A percentile compares a stretch with the other conserved stretches of the same genome.
Evolutionary conservation across 2,329 filamentous ascomycete species (phyloP).

Genomic region (Paecilomyces fulvus): DNA sequence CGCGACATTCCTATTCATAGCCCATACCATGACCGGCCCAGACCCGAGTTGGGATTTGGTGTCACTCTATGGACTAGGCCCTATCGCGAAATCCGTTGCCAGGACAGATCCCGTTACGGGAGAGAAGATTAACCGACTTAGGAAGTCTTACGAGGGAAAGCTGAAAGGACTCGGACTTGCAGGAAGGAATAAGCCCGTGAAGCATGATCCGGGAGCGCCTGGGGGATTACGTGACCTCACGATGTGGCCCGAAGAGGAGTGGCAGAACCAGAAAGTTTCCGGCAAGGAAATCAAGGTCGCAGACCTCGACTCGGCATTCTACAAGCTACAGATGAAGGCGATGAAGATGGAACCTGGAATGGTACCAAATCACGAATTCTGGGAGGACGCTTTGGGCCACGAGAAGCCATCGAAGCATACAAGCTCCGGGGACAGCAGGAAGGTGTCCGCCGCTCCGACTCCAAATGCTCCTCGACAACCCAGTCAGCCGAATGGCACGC

Average conservation of each 20-base stretch:
- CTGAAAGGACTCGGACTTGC: constrained; percentile 39
- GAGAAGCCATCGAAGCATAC: constrained; percentile 35
- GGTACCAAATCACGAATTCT: constrained; percentile 38
- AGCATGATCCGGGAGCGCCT: constrained; percentile 32
- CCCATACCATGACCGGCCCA: constrained; percentile 44
- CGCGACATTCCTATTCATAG: constrained; percentile 30
- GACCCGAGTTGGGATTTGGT: constrained; percentile 52
- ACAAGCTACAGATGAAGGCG: constrained; percentile 33
- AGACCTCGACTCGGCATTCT: constrained; percentile 33
- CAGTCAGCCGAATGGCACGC: constrained; percentile 20
- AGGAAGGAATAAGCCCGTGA: constrained; percentile 41
- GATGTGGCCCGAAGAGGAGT: constrained; percentile 44
- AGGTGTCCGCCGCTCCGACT: constrained; percentile 13
- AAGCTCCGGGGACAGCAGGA: constrained; percentile 23
- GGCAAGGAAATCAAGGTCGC: constrained; percentile 39
- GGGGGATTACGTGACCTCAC: constrained; percentile 34
- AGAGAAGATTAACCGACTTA: constrained; percentile 56
- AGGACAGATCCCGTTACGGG: constrained; percentile 53
- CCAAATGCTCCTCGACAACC: constrained; percentile 15
- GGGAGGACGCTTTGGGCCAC: constrained; percentile 42
- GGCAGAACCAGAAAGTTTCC: constrained; percentile 41
- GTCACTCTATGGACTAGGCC: constrained; percentile 48
- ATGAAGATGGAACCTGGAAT: constrained; percentile 41
- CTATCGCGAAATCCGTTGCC: constrained; percentile 50
- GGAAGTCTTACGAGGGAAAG: constrained; percentile 47